These are phyloP conservation scores for Escallonia herrerae DNA, from an alignment of 129 eudicot species.

Conservation along the genomic window DNA sequence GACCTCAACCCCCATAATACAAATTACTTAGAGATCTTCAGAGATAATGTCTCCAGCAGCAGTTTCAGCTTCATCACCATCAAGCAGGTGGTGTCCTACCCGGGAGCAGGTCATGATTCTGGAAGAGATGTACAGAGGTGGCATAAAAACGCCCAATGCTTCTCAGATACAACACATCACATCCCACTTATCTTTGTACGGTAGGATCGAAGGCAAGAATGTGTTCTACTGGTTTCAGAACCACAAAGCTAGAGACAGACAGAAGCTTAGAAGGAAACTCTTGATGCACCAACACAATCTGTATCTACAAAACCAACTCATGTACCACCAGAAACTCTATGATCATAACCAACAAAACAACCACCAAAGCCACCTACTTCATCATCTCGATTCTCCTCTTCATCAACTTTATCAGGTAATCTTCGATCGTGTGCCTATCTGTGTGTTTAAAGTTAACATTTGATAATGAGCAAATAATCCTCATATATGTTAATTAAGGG, in stretches of 20 bases:
- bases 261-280: slow-evolving; percentile 34
- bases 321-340: background rate
- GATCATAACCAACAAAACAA: background rate
- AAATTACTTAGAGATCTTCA: background rate
- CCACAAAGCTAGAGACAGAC: slow-evolving; percentile 48
- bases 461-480: background rate
- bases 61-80: background rate
- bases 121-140: slow-evolving; percentile 39
- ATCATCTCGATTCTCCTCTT: background rate
- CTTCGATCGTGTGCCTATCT: background rate
- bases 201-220: slow-evolving; percentile 38
- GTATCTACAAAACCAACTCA: slow-evolving; percentile 16
- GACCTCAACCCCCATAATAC: background rate
- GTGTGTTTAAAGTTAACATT: background rate
- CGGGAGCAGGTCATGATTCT: slow-evolving; percentile 40
- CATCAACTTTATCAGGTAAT: slow-evolving; percentile 1
- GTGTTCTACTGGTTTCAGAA: slow-evolving; percentile 52
- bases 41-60: background rate
- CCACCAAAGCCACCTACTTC: background rate
- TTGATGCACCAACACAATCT: slow-evolving; percentile 8
- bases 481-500: background rate
- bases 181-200: slow-evolving; percentile 29
- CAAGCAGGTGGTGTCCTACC: slow-evolving; percentile 44
- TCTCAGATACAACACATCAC: slow-evolving; percentile 42
- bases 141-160: slow-evolving; percentile 40